Percentiles rank a stretch among this genome's conserved stretches.
phyloP scores from a whole-genome alignment of 495 filamentous ascomycete genomes.

The Neurospora sp. region DNA sequence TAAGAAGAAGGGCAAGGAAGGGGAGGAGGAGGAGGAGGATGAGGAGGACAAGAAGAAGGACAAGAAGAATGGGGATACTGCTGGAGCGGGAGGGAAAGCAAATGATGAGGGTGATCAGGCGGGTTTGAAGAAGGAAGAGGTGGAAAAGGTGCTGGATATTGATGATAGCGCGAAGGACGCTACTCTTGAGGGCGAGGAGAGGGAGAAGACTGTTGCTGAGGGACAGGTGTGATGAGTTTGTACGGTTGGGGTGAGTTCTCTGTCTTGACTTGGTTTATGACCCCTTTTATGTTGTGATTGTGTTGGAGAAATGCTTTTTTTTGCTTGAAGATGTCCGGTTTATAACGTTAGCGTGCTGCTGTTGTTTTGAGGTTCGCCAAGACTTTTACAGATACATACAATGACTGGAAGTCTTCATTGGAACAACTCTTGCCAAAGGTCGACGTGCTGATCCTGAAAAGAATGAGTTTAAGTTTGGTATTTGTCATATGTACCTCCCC shows the following conservation, averaged over 20 bases:
- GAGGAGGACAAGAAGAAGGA: neutral
- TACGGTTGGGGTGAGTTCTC: neutral
- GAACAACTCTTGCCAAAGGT: too few relatives aligned
- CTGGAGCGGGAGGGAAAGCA: neutral
- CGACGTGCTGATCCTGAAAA: too few relatives aligned
- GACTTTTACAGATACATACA: too few relatives aligned
- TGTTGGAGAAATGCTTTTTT: too few relatives aligned
- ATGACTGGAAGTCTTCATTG: too few relatives aligned
- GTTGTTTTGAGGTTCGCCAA: too few relatives aligned
- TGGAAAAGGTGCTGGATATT: slow-evolving; percentile 33
- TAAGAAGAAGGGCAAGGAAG: slow-evolving; percentile 1
- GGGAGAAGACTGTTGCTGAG: slow-evolving; percentile 5
- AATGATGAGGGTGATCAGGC: neutral
- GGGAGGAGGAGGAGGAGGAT: neutral
- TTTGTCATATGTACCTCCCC: too few relatives aligned
- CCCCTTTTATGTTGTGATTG: neutral
- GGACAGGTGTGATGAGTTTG: neutral
- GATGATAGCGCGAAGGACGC: slow-evolving; percentile 41
- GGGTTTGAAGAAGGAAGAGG: slow-evolving; percentile 12
- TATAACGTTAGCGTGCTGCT: too few relatives aligned
- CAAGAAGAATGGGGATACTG: neutral
- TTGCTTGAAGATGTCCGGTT: too few relatives aligned
- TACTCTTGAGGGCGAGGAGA: slow-evolving; percentile 25
- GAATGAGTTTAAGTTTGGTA: too few relatives aligned
- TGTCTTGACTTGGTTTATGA: neutral